Conservation (phyloP, 129 eudicot species). For the Flaveria sonorensis region DNA sequence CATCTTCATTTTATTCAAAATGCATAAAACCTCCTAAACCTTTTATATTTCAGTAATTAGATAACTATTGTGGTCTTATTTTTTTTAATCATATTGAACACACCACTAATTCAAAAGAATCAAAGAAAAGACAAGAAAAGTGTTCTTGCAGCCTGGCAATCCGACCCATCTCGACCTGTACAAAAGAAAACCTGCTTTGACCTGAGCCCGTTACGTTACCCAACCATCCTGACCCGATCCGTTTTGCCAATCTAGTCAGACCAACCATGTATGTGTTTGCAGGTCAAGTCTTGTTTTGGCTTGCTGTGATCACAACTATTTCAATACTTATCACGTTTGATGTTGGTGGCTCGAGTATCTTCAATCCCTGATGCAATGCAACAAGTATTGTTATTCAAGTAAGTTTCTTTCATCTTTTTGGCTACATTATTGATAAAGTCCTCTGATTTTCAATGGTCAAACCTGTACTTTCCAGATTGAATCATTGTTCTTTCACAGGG, state of each 20-base stretch:
- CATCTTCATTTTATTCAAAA: neutral
- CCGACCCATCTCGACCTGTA: neutral
- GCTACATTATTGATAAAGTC: constrained; percentile 10
- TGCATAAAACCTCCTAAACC: neutral
- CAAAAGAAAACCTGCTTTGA: neutral
- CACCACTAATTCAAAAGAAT: neutral
- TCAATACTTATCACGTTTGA: constrained; percentile 59
- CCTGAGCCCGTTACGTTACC: neutral
- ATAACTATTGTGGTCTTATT: neutral
- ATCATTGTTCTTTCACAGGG: constrained; percentile 21
- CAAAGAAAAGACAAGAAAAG: neutral
- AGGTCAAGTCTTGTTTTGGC: constrained; percentile 75
- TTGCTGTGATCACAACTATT: constrained; percentile 66
- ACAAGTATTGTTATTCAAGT: constrained; percentile 22
- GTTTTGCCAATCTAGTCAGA: constrained; percentile 22
- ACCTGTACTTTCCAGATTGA: neutral
- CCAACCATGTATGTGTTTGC: constrained; percentile 35
- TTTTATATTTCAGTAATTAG: neutral
- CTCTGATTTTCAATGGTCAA: neutral
- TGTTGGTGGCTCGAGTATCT: constrained; percentile 61
- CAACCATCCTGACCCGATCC: neutral
- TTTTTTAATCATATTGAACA: neutral
- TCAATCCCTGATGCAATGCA: constrained; percentile 59
- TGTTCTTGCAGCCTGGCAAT: neutral
- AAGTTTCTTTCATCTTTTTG: neutral